phyloP scores from a whole-genome alignment of 331 rosid species.

The Quercus tomentella region DNA sequence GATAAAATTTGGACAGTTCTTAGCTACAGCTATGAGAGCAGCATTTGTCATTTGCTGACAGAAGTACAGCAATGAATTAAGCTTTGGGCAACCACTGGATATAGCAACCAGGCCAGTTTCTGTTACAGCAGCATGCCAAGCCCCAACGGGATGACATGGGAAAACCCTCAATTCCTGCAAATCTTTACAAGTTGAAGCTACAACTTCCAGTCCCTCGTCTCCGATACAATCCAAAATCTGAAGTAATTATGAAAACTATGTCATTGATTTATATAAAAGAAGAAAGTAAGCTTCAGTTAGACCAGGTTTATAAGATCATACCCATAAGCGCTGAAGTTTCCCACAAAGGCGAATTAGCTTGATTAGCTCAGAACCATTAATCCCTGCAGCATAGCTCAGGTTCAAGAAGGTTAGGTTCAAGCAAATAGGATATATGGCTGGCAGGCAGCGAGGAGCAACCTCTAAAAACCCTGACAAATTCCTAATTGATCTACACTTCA shows the following conservation, averaged over 20 bases:
- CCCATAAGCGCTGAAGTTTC: conserved; percentile 87
- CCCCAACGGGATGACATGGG: conserved; percentile 54
- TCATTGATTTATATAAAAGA: background rate
- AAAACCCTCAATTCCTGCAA: conserved; percentile 88
- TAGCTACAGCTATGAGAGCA: conserved; percentile 83
- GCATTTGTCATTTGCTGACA: conserved; percentile 98
- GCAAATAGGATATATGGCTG: conserved; percentile 64
- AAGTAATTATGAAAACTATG: background rate
- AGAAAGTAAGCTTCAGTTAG: background rate
- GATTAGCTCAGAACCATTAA: conserved; percentile 51
- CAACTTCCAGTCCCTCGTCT: conserved; percentile 76
- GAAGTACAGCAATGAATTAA: conserved; percentile 76
- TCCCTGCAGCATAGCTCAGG: conserved; percentile 85
- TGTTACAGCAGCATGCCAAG: conserved; percentile 58
- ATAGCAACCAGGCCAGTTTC: conserved; percentile 84
- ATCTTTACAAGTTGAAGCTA: conserved; percentile 70
- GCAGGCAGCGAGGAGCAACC: conserved; percentile 57
- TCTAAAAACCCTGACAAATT: conserved; percentile 89
- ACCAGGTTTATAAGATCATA: conserved; percentile 12
- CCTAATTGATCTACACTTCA: conserved; percentile 59
- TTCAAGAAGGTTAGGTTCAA: conserved; percentile 65
- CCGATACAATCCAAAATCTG: conserved; percentile 90
- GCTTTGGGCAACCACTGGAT: conserved; percentile 81
- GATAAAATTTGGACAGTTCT: conserved; percentile 85
- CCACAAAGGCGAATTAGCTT: conserved; percentile 51